Conservation (phyloP, 2,329 filamentous ascomycete genomes). For the Phialophora expanda region DNA sequence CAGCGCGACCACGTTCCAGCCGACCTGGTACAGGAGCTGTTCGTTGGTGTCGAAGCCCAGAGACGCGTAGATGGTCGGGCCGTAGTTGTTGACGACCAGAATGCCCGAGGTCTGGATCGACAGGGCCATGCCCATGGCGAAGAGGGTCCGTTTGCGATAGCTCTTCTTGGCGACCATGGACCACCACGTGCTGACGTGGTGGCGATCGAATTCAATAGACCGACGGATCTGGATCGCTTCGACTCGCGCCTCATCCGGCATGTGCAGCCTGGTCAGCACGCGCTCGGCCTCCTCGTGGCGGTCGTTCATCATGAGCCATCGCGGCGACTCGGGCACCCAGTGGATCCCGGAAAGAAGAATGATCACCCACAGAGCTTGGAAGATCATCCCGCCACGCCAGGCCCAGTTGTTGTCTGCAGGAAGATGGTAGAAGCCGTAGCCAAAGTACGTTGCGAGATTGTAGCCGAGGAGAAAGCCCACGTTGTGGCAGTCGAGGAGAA, state of each 20-base stretch:
- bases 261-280: constrained; percentile 36
- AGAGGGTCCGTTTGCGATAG: constrained; percentile 31
- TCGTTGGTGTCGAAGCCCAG: constrained; percentile 51
- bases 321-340: constrained; percentile 61
- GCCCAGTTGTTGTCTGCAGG: constrained; percentile 25
- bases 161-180: constrained; percentile 29
- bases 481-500: constrained; percentile 28
- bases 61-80: constrained; percentile 52
- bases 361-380: constrained; percentile 25
- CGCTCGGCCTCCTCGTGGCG: constrained; percentile 57
- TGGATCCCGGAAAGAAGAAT: constrained; percentile 44
- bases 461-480: constrained; percentile 32
- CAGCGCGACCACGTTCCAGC: constrained; percentile 29
- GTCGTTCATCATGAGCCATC: constrained; percentile 64
- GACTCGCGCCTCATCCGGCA: constrained; percentile 14
- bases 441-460: constrained; percentile 24
- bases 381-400: constrained; percentile 25
- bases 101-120: constrained; percentile 48
- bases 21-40: constrained; percentile 31
- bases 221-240: constrained; percentile 23
- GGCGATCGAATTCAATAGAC: constrained; percentile 19
- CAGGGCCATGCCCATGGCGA: constrained; percentile 24
- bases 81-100: constrained; percentile 51
- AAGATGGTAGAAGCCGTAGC: constrained; percentile 30
- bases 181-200: constrained; percentile 26